Percentiles rank a stretch among this genome's conserved stretches.
Conservation (phyloP, 176 grass and related monocot species). For the Bolboschoenus planiculmis region DNA sequence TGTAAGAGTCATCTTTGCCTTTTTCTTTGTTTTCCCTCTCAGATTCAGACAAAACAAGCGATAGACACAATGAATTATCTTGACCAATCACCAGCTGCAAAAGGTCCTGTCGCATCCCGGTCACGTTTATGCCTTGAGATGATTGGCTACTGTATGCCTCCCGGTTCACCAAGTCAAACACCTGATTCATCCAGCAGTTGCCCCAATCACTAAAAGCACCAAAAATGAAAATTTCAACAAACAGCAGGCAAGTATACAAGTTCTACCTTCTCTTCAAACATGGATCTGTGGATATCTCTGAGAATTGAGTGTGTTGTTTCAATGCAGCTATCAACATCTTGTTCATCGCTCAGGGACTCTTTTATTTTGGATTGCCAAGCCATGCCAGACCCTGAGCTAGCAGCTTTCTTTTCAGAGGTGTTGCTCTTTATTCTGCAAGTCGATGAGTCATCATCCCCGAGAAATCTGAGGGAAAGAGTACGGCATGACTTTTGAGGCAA, state of each 20-base stretch:
- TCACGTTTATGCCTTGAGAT: slow-evolving; percentile 67
- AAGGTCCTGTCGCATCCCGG: slow-evolving; percentile 86
- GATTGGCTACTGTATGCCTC: slow-evolving; percentile 49
- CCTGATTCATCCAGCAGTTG: slow-evolving; percentile 30
- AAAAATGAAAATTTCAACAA: slow-evolving; percentile 16
- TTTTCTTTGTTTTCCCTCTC: slow-evolving; percentile 31
- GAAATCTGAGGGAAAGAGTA: slow-evolving; percentile 64
- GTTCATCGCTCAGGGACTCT: slow-evolving; percentile 31
- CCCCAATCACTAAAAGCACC: slow-evolving; percentile 12
- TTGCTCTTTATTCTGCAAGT: slow-evolving; percentile 12
- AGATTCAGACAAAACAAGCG: slow-evolving; percentile 41
- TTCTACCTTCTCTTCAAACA: slow-evolving; percentile 82
- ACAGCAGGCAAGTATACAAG: neutral
- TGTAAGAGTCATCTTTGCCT: slow-evolving; percentile 19
- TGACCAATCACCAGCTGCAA: slow-evolving; percentile 86
- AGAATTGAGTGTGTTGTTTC: slow-evolving; percentile 67
- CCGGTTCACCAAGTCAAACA: slow-evolving; percentile 81
- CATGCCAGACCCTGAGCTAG: slow-evolving; percentile 12
- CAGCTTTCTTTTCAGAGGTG: slow-evolving; percentile 37
- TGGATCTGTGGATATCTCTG: slow-evolving; percentile 55
- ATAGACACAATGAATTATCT: slow-evolving; percentile 69
- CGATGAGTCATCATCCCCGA: slow-evolving; percentile 30
- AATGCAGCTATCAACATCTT: slow-evolving; percentile 51
- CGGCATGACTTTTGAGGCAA: slow-evolving; percentile 46
- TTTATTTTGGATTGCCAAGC: slow-evolving; percentile 24